Evolutionary conservation across 352 stramenopile species (phyloP), one percentile per base, ranked within the genome.

Genomic region (Globisporangium barbulae): DNA sequence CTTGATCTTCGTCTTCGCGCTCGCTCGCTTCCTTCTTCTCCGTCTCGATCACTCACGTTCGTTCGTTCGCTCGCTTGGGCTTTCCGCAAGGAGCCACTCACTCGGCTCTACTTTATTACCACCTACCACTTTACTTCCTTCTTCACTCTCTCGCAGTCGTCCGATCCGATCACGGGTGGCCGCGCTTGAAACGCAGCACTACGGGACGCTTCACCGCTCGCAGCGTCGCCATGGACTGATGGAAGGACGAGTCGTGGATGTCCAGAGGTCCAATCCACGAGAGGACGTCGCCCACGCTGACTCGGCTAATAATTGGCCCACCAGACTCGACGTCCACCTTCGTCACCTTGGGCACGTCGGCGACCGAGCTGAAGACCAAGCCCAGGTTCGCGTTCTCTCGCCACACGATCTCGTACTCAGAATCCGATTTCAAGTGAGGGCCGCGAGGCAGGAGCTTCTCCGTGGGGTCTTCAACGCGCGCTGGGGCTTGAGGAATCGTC

Each of bases 371-470:
- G 62, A 96, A 96, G 12, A 96, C 83, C 13, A 96, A 72, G 1
- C 87, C 87, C 37, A 96, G 72, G 47, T 93, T 93, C 48, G 82
- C 79, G 67, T 87, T 92, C 49, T 96, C 87, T 22, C 83, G 73
- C 87, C 87, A 96, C 45, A 94, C 81, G 19, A 94, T 74, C 53
- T 93, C 87, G 65, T 91, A 96, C 65, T 94, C 85, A 25, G 75
- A 68, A 33, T 91, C 81, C 22, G 5, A n/a, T 21, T 83, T 85
- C 41, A 93, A 62, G 4, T 69, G 25, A n/a, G 79, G 81, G 8
- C 80, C 82, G 28, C 82, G 81, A 8, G 77, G 78, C 30, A 91
- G 60, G 13, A 65, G 48, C 35, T 79, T 70, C 57, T 91, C 79
- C 8, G 61, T 68, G 37, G 39, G 13, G 1, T 90, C 78, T 1